Evolutionary conservation across 176 grass and related monocot genomes (phyloP).

Genomic region (Aegilops longissima): DNA sequence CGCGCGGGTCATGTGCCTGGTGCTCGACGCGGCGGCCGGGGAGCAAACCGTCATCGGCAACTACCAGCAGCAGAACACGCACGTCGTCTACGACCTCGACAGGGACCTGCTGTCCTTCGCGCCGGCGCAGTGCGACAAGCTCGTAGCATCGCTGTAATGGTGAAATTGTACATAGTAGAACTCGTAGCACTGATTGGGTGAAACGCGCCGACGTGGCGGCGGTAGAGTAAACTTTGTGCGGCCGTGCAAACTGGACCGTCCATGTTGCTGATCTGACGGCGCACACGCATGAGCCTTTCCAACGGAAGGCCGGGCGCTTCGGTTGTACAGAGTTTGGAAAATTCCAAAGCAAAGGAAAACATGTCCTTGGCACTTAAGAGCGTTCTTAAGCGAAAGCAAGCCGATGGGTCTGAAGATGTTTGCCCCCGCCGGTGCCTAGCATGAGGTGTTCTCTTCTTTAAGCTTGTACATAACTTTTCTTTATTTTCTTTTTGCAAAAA

Average conservation of each 20-base stretch:
- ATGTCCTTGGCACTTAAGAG: too few species aligned
- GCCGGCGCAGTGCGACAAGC: constrained; percentile 56
- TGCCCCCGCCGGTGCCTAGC: too few species aligned
- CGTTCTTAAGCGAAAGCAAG: too few species aligned
- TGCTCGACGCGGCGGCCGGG: constrained; percentile 55
- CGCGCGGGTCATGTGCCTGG: constrained; percentile 63
- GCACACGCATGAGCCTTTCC: too few species aligned
- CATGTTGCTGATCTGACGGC: not conserved
- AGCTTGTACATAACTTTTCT: too few species aligned
- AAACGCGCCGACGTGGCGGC: not conserved
- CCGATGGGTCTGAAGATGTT: too few species aligned
- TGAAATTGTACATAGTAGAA: not conserved
- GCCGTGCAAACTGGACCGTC: not conserved
- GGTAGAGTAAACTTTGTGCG: not conserved
- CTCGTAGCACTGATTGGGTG: not conserved
- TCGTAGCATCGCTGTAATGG: constrained; percentile 25
- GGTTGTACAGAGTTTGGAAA: not conserved
- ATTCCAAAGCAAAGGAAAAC: not conserved
- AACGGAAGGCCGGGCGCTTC: not conserved
- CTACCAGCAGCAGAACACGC: constrained; percentile 92
- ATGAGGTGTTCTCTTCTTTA: too few species aligned
- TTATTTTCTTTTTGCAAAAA: too few species aligned
- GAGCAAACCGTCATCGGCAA: constrained; percentile 73
- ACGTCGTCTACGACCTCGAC: constrained; percentile 81
- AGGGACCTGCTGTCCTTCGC: constrained; percentile 64